Percentiles rank a stretch among this genome's conserved stretches.
Evolutionary conservation across 1,284 basidiomycete species (phyloP).

Genomic region (Trametes hirsuta): DNA sequence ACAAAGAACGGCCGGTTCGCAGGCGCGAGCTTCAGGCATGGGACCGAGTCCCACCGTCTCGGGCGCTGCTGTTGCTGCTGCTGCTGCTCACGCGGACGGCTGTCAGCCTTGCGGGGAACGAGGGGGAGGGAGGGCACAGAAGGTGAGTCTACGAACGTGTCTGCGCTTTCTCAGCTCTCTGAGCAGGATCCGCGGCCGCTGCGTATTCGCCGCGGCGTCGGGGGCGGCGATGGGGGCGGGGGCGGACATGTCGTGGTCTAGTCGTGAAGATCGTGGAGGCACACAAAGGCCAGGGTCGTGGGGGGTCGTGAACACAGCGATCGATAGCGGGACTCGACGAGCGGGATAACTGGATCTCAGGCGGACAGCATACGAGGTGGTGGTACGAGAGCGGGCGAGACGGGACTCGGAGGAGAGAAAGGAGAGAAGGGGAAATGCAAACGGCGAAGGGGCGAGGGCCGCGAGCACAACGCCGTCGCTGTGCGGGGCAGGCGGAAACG

Average conservation of each 20-base stretch:
- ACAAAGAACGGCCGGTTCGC: slow-evolving; percentile 50
- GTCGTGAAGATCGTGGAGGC: slow-evolving; percentile 10
- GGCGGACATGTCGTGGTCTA: not conserved
- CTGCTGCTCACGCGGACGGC: not conserved
- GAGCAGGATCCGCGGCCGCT: slow-evolving; percentile 23
- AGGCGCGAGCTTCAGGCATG: slow-evolving; percentile 49
- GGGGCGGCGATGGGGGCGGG: not conserved
- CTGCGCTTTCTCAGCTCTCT: slow-evolving; percentile 29
- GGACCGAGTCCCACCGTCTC: slow-evolving; percentile 47
- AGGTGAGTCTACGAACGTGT: slow-evolving; percentile 22
- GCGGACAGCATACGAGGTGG: too few species aligned
- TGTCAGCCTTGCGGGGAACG: slow-evolving; percentile 8
- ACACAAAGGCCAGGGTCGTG: not conserved
- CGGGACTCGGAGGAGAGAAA: slow-evolving; percentile 8
- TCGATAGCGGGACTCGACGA: slow-evolving; percentile 6
- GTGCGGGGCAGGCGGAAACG: slow-evolving; percentile 13
- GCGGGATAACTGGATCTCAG: not conserved
- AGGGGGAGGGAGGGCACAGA: not conserved
- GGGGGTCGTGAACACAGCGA: slow-evolving; percentile 14
- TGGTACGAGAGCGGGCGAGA: not conserved
- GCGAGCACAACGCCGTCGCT: slow-evolving; percentile 9
- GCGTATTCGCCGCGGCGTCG: not conserved
- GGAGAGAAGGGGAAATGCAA: slow-evolving; percentile 1
- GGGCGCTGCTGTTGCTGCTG: slow-evolving; percentile 21
- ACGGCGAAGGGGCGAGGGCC: not conserved